Percentiles rank a stretch among this genome's conserved stretches.
Conservation (phyloP, 768 basidiomycete species). For the Lyophyllum shimeji region DNA sequence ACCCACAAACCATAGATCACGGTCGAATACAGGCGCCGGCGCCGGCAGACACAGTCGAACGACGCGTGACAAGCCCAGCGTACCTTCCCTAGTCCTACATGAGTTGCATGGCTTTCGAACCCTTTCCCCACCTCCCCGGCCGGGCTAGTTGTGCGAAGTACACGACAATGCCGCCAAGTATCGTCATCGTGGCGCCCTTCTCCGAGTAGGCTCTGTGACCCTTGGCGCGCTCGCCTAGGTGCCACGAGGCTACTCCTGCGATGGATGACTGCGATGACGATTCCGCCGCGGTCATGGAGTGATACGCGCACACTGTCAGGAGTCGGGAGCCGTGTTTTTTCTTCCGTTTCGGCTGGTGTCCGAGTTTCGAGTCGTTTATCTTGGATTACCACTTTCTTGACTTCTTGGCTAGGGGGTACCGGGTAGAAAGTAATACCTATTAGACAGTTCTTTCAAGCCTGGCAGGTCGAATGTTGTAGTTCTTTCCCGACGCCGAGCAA, state of each 20-base stretch:
- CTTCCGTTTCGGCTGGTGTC: neutral
- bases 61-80: neutral
- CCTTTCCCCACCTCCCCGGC: neutral
- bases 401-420: neutral
- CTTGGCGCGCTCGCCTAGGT: conserved; percentile 12
- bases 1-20: neutral
- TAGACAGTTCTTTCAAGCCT: neutral
- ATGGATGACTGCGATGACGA: conserved; percentile 77
- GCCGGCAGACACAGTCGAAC: neutral
- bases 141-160: neutral
- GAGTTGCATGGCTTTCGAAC: neutral
- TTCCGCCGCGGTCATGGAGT: conserved; percentile 29
- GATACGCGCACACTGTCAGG: conserved; percentile 14
- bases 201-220: conserved; percentile 18
- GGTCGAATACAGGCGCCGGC: neutral
- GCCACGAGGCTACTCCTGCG: conserved; percentile 53
- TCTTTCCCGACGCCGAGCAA: too few relatives aligned
- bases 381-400: neutral
- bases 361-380: neutral
- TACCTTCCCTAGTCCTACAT: neutral
- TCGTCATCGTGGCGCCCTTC: conserved; percentile 24
- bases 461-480: neutral
- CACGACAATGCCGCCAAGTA: conserved; percentile 17
- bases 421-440: neutral
- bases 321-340: conserved; percentile 7